phyloP scores from a whole-genome alignment of 2,329 filamentous ascomycete species.

The Helicocarpus griseus region DNA sequence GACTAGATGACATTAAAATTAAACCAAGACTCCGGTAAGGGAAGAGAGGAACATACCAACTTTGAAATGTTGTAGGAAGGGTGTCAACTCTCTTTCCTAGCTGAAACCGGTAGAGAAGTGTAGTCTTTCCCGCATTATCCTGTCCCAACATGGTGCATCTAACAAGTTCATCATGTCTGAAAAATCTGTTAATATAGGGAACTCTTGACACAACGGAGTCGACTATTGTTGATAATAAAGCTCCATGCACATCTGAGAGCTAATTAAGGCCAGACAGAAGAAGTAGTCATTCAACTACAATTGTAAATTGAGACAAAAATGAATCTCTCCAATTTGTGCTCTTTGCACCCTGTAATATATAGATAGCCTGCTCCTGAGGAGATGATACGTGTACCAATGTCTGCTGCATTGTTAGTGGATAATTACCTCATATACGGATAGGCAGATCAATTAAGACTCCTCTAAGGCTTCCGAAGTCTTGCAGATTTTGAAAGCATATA shows the following conservation, averaged over 20 bases:
- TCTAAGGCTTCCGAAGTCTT: too few relatives aligned
- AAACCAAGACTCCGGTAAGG: background rate
- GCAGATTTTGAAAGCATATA: too few relatives aligned
- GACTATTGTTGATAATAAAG: slow-evolving; percentile 13
- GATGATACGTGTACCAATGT: too few relatives aligned
- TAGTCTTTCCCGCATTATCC: background rate
- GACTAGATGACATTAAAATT: background rate
- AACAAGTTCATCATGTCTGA: background rate
- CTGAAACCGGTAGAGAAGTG: slow-evolving; percentile 3
- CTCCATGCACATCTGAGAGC: background rate
- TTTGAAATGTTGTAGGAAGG: slow-evolving; percentile 1
- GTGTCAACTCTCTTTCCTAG: background rate
- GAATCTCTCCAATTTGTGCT: too few relatives aligned
- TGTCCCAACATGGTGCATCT: background rate
- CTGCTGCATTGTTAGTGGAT: too few relatives aligned
- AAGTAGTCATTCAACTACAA: too few relatives aligned
- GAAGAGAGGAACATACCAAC: background rate
- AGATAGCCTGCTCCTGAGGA: too few relatives aligned
- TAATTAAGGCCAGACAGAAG: background rate
- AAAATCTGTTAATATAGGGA: background rate
- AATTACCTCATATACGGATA: too few relatives aligned
- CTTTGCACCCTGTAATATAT: background rate
- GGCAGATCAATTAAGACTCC: too few relatives aligned
- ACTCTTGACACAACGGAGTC: slow-evolving; percentile 8
- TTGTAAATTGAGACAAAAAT: too few relatives aligned